phyloP scores from a whole-genome alignment of 192 early-diverging fungal species.

The Backusella mclennaniae region DNA sequence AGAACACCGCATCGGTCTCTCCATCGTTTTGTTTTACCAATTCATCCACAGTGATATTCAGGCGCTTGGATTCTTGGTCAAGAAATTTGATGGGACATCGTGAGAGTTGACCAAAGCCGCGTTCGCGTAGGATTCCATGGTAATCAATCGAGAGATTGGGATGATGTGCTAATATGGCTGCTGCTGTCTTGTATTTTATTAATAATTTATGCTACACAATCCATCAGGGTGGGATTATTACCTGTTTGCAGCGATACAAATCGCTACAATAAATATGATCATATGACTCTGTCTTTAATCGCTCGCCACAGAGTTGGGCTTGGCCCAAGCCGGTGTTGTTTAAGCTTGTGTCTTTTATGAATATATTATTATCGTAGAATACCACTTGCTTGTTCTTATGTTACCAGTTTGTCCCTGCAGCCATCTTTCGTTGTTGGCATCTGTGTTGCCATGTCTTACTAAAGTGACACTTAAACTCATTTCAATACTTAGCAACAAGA shows the following conservation, averaged over 20 bases:
- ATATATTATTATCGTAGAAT: too few relatives aligned
- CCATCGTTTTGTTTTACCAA: slow-evolving; percentile 10
- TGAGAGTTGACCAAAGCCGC: slow-evolving; percentile 20
- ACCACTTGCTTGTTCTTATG: too few relatives aligned
- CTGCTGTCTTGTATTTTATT: slow-evolving; percentile 14
- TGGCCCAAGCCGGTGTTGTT: slow-evolving; percentile 17
- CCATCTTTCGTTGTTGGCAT: slow-evolving; percentile 30
- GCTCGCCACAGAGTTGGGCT: slow-evolving; percentile 22
- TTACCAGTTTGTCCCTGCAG: slow-evolving; percentile 33
- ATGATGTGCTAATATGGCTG: slow-evolving; percentile 16
- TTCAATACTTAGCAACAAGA: not conserved
- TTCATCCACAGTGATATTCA: not conserved
- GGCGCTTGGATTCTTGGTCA: not conserved
- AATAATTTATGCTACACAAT: not conserved
- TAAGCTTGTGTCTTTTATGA: slow-evolving; percentile 22
- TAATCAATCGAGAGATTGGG: not conserved
- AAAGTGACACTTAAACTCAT: slow-evolving; percentile 22
- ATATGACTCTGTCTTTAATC: slow-evolving; percentile 11
- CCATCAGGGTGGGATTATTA: not conserved
- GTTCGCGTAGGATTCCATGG: slow-evolving; percentile 13
- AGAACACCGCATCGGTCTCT: slow-evolving; percentile 18
- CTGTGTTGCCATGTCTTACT: slow-evolving; percentile 36
- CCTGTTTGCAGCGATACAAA: slow-evolving; percentile 27
- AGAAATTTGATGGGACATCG: not conserved
- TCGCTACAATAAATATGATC: slow-evolving; percentile 28